A percentile compares a stretch with the other conserved stretches of the same genome.
Conservation (phyloP, 1,139 yeast species). For the Barnettozyma hawaiiensis region DNA sequence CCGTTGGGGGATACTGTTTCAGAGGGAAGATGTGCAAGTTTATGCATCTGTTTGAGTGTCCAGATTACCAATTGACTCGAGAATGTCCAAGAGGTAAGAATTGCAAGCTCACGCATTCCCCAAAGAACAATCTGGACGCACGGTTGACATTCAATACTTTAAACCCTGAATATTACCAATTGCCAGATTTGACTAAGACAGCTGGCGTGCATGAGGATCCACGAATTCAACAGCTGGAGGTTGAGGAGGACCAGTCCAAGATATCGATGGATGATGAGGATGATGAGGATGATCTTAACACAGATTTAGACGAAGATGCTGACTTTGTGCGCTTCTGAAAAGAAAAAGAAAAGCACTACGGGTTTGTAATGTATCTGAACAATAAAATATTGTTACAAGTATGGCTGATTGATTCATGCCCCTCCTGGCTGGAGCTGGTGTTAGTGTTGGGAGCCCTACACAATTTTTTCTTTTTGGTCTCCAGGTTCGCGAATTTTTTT, state of each 20-base stretch:
- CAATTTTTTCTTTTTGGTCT: neutral
- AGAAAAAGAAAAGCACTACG: too few relatives aligned
- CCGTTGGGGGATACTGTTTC: conserved; percentile 63
- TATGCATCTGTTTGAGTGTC: conserved; percentile 60
- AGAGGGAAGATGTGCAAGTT: conserved; percentile 54
- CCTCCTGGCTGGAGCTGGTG: too few relatives aligned
- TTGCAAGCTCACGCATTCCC: conserved; percentile 45
- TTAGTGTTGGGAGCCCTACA: conserved; percentile 6
- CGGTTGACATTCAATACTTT: conserved; percentile 19
- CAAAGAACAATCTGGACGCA: conserved; percentile 30
- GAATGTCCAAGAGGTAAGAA: conserved; percentile 45
- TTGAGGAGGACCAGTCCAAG: conserved; percentile 27
- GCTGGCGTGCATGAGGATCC: conserved; percentile 20
- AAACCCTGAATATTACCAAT: conserved; percentile 28
- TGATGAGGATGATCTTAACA: conserved; percentile 31
- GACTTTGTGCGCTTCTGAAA: conserved; percentile 25
- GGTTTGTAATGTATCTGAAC: neutral
- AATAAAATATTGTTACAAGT: too few relatives aligned
- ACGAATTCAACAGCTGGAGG: conserved; percentile 16
- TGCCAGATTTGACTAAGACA: conserved; percentile 34
- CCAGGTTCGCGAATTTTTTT: neutral
- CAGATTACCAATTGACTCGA: conserved; percentile 61
- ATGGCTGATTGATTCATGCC: too few relatives aligned
- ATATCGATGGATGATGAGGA: conserved; percentile 28
- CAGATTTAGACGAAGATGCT: conserved; percentile 29